These are phyloP conservation scores for Acer campestre DNA, from an alignment of 345 rosid species.

Conservation along the genomic window DNA sequence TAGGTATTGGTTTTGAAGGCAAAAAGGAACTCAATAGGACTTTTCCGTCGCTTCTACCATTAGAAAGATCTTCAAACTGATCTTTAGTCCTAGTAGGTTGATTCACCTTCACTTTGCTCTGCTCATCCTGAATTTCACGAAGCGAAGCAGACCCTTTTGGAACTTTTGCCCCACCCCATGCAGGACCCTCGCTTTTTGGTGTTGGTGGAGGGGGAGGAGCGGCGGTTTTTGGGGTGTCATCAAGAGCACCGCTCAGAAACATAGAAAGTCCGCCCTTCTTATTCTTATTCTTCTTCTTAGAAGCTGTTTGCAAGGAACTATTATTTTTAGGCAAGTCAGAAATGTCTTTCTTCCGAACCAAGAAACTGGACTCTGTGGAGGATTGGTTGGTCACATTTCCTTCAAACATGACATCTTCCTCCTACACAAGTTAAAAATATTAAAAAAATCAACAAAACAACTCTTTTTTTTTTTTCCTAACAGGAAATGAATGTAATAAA, in stretches of 20 bases:
- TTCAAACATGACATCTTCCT: constrained; percentile 25
- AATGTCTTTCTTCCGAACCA: constrained; percentile 43
- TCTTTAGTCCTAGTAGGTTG: constrained; percentile 41
- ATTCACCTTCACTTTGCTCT: constrained; percentile 56
- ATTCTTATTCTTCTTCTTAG: constrained; percentile 81
- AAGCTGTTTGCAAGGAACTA: constrained; percentile 33
- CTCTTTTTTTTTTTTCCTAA: no score
- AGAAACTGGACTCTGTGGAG: constrained; percentile 38
- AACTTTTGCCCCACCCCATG: constrained; percentile 92
- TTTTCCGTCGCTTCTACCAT: constrained; percentile 54
- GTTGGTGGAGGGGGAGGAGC: constrained; percentile 52
- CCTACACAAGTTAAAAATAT: constrained; percentile 33
- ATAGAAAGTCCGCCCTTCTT: constrained; percentile 95
- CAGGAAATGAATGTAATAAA: no score
- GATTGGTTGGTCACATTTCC: constrained; percentile 30
- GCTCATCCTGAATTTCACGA: constrained; percentile 87
- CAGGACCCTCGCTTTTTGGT: constrained; percentile 85
- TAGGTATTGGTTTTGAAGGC: constrained; percentile 76
- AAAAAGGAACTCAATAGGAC: constrained; percentile 66
- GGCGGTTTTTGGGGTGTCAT: constrained; percentile 53
- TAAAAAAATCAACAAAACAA: background rate
- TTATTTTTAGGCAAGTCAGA: constrained; percentile 45
- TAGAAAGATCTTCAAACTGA: constrained; percentile 42
- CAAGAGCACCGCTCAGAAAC: constrained; percentile 98
- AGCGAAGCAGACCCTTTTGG: constrained; percentile 77